Evolutionary conservation across 2,329 filamentous ascomycete genomes (phyloP).

Genomic region (Aspergillus candidus): DNA sequence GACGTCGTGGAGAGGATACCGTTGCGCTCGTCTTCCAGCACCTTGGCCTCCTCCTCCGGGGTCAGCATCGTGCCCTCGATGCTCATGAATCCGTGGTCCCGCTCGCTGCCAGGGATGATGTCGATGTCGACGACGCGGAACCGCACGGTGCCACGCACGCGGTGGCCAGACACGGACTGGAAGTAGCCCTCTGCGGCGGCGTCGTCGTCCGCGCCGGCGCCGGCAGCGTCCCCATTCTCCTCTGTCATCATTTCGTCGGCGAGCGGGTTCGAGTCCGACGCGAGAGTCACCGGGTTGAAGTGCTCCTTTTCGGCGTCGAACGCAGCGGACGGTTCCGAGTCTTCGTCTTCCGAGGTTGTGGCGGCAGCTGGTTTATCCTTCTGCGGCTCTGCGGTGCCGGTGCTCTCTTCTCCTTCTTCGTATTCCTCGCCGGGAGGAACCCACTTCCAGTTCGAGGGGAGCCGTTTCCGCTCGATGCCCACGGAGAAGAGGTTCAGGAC

Average conservation of each 20-base stretch:
- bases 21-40: constrained; percentile 50
- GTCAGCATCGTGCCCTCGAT: constrained; percentile 83
- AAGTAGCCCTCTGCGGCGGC: constrained; percentile 63
- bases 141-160: constrained; percentile 62
- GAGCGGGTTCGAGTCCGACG: constrained; percentile 28
- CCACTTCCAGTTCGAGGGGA: constrained; percentile 79
- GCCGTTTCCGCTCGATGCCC: constrained; percentile 67
- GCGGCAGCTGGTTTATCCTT: constrained; percentile 5
- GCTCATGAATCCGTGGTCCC: constrained; percentile 69
- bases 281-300: constrained; percentile 33
- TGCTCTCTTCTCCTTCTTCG: constrained; percentile 9
- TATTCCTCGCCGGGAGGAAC: constrained; percentile 50
- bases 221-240: constrained; percentile 22
- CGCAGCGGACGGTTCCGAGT: constrained; percentile 17
- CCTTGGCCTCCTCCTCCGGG: constrained; percentile 57
- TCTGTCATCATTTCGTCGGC: constrained; percentile 17
- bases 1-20: constrained; percentile 27
- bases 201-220: constrained; percentile 45
- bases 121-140: constrained; percentile 85
- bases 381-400: constrained; percentile 7
- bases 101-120: constrained; percentile 60
- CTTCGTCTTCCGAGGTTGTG: constrained; percentile 24
- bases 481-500: constrained; percentile 92
- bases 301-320: constrained; percentile 36
- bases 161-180: constrained; percentile 63